Evolutionary conservation across 2,329 filamentous ascomycete species (phyloP).

Genomic region (Xylariaceae sp.): DNA sequence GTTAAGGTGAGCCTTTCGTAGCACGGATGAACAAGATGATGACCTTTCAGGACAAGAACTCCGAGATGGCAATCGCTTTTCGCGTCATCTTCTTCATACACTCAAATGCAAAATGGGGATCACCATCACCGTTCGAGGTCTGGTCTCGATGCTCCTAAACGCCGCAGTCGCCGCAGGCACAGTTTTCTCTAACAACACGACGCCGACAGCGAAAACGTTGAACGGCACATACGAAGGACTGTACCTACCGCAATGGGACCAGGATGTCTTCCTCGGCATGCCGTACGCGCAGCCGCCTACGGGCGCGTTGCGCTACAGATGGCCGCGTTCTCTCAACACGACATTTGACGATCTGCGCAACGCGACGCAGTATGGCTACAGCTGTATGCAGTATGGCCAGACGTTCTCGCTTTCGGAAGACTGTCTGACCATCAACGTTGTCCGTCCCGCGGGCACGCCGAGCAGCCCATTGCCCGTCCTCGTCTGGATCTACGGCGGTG

Average conservation of each 20-base stretch:
- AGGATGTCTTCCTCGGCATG: conserved; percentile 45
- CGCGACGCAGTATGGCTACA: conserved; percentile 36
- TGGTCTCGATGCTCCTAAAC: no score
- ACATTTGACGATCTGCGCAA: conserved; percentile 32
- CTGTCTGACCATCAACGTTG: conserved; percentile 40
- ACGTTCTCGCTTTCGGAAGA: conserved; percentile 38
- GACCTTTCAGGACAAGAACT: no score
- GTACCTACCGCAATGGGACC: conserved; percentile 32
- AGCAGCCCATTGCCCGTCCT: conserved; percentile 35
- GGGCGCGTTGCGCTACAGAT: conserved; percentile 27
- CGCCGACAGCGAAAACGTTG: background rate
- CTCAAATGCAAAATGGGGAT: no score
- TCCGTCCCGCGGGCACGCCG: conserved; percentile 33
- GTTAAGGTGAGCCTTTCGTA: no score
- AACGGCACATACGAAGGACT: conserved; percentile 42
- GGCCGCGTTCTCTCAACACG: conserved; percentile 40
- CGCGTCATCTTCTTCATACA: no score
- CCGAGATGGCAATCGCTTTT: no score
- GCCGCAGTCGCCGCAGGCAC: no score
- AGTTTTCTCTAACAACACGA: no score
- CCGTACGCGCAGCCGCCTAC: conserved; percentile 48
- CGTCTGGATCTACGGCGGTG: conserved; percentile 58
- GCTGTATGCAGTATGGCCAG: conserved; percentile 39
- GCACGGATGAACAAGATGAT: no score
- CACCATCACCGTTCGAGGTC: no score